phyloP scores from a whole-genome alignment of 257 asterid genomes.

The Scutellaria galericulata region DNA sequence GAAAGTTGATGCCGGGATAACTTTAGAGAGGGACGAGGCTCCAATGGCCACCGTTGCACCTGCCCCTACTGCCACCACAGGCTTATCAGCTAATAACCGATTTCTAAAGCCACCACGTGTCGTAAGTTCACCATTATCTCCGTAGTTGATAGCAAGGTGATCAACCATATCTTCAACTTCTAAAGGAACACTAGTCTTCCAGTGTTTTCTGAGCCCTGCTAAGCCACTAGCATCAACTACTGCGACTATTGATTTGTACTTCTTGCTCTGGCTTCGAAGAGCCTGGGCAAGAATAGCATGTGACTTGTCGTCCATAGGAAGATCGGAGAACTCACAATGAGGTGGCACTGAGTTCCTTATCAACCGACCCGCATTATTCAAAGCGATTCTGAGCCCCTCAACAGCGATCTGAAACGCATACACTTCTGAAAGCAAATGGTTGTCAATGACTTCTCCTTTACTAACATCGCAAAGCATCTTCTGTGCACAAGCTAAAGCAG shows the following conservation, averaged over 20 bases:
- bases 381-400: conserved; percentile 86
- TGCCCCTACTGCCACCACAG: conserved; percentile 90
- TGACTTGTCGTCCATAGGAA: conserved; percentile 70
- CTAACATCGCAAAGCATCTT: conserved; percentile 75
- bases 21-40: conserved; percentile 80
- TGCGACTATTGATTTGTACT: conserved; percentile 73
- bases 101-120: conserved; percentile 41
- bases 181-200: conserved; percentile 66
- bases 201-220: conserved; percentile 83
- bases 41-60: conserved; percentile 93
- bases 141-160: conserved; percentile 53
- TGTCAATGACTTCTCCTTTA: conserved; percentile 65
- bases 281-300: conserved; percentile 87
- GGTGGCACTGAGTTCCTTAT: conserved; percentile 35
- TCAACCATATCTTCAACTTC: conserved; percentile 72
- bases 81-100: conserved; percentile 64
- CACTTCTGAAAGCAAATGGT: conserved; percentile 66
- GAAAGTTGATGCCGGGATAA: conserved; percentile 70
- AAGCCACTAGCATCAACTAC: conserved; percentile 80
- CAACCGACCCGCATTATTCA: conserved; percentile 73
- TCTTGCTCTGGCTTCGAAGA: conserved; percentile 69
- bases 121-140: conserved; percentile 42
- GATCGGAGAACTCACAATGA: conserved; percentile 56
- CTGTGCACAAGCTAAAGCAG: conserved; percentile 79
- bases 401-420: conserved; percentile 80